These are phyloP conservation scores for Cryptococcus jaspeensis DNA, from an alignment of 1,284 basidiomycete species.

Conservation along the genomic window DNA sequence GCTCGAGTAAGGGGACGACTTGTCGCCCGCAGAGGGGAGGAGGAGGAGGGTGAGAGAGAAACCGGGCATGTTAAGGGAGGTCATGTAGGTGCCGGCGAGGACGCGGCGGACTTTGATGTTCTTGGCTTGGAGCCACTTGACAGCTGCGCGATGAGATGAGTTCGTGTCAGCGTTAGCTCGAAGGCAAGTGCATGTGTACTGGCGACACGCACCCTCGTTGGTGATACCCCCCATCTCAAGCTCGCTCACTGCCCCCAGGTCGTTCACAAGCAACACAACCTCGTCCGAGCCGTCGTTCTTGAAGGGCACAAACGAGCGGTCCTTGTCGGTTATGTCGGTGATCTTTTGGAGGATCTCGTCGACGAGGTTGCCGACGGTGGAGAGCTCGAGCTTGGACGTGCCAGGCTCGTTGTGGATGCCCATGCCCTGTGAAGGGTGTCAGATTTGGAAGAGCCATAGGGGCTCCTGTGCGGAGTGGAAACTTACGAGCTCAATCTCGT, in stretches of 20 bases:
- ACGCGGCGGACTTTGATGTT: slow-evolving; percentile 64
- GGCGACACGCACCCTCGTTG: slow-evolving; percentile 57
- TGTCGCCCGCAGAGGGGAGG: slow-evolving; percentile 60
- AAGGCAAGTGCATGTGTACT: too few relatives aligned
- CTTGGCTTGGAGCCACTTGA: slow-evolving; percentile 58
- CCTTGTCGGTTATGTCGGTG: slow-evolving; percentile 69
- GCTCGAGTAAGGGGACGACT: slow-evolving; percentile 42
- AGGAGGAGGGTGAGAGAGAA: slow-evolving; percentile 85
- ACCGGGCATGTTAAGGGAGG: slow-evolving; percentile 91
- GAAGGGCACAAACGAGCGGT: slow-evolving; percentile 83
- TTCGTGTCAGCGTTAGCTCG: too few relatives aligned
- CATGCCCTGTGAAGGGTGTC: slow-evolving; percentile 55
- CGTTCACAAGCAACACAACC: slow-evolving; percentile 58
- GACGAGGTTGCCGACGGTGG: slow-evolving; percentile 68
- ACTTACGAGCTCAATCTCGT: slow-evolving; percentile 34
- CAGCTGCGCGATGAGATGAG: slow-evolving; percentile 39
- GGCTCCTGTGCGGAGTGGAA: neutral
- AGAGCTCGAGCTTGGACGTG: slow-evolving; percentile 62
- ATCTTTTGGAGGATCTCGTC: slow-evolving; percentile 69
- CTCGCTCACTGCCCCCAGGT: slow-evolving; percentile 74
- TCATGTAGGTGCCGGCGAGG: slow-evolving; percentile 80
- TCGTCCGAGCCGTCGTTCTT: slow-evolving; percentile 60
- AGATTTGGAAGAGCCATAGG: neutral
- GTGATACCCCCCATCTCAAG: slow-evolving; percentile 76
- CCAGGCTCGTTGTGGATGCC: slow-evolving; percentile 91